Percentiles rank a stretch among this genome's conserved stretches.
These are phyloP conservation scores for Akanthomyces dipterigenus DNA, from an alignment of 2,329 filamentous ascomycete species.

Conservation along the genomic window DNA sequence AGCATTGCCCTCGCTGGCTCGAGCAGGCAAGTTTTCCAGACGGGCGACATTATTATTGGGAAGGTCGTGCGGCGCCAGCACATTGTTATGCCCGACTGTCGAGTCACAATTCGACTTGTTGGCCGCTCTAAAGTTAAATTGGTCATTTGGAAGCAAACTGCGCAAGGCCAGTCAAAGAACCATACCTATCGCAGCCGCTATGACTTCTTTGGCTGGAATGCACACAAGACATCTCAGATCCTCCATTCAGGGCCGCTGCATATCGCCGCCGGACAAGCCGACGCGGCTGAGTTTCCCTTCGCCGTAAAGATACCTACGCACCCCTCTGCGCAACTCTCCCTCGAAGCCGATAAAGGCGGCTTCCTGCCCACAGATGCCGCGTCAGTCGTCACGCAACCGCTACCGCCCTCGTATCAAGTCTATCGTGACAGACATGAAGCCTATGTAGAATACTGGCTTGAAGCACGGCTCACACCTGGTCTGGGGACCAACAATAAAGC, in stretches of 20 bases:
- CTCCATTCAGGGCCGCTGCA: not conserved
- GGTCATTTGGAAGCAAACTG: too few relatives aligned
- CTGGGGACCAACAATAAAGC: not conserved
- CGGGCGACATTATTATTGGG: conserved; percentile 11
- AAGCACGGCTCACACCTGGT: not conserved
- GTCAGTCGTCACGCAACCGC: not conserved
- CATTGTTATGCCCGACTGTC: not conserved
- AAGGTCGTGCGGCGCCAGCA: conserved; percentile 4
- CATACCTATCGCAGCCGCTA: conserved; percentile 4
- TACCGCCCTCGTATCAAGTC: not conserved
- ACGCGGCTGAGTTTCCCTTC: not conserved
- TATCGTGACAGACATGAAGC: not conserved
- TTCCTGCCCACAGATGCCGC: not conserved
- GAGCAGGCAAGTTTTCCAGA: not conserved
- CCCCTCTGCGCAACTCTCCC: not conserved
- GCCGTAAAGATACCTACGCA: not conserved
- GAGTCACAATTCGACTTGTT: not conserved
- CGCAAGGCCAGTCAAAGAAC: not conserved
- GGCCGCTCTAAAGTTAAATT: conserved; percentile 5
- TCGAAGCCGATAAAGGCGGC: not conserved
- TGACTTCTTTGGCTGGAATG: not conserved
- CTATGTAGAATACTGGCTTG: conserved; percentile 7
- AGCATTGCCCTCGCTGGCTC: not conserved
- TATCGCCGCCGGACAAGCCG: not conserved
- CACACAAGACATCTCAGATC: not conserved